A percentile compares a stretch with the other conserved stretches of the same genome.
Conservation (phyloP, 2,329 filamentous ascomycete genomes). For the Phaeosphaeriaceae sp. region DNA sequence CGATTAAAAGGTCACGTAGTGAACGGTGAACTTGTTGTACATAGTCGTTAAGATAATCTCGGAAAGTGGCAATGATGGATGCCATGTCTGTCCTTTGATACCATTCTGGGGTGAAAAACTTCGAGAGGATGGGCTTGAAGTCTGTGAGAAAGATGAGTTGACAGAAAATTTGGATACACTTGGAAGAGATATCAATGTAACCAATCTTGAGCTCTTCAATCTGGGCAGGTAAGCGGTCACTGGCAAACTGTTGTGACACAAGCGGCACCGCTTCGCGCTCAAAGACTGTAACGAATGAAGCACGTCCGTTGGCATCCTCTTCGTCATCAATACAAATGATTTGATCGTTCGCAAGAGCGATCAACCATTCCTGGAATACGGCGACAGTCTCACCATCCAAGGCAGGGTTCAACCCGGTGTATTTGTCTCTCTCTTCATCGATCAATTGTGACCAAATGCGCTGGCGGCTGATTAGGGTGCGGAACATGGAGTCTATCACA, state of each 20-base stretch:
- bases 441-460: constrained; percentile 86
- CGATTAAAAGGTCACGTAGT: constrained; percentile 87
- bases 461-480: constrained; percentile 81
- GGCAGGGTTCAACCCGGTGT: constrained; percentile 55
- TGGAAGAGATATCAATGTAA: constrained; percentile 93
- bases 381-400: constrained; percentile 82
- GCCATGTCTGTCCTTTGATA: constrained; percentile 87
- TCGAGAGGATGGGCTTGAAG: constrained; percentile 80
- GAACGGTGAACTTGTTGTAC: constrained; percentile 82
- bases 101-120: constrained; percentile 92
- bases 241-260: constrained; percentile 75
- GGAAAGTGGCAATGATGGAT: constrained; percentile 91
- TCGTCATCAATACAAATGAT: constrained; percentile 95
- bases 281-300: constrained; percentile 87
- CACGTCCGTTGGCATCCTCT: constrained; percentile 62
- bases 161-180: constrained; percentile 88
- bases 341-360: constrained; percentile 97
- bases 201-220: constrained; percentile 80
- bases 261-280: constrained; percentile 80
- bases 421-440: constrained; percentile 81
- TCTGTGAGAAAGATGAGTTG: constrained; percentile 88
- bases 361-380: constrained; percentile 82
- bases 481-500: constrained; percentile 94
- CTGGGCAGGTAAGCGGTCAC: constrained; percentile 73
- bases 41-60: constrained; percentile 93